These are phyloP conservation scores for Aureobasidium zeae DNA, from an alignment of 2,329 filamentous ascomycete species.

Conservation along the genomic window DNA sequence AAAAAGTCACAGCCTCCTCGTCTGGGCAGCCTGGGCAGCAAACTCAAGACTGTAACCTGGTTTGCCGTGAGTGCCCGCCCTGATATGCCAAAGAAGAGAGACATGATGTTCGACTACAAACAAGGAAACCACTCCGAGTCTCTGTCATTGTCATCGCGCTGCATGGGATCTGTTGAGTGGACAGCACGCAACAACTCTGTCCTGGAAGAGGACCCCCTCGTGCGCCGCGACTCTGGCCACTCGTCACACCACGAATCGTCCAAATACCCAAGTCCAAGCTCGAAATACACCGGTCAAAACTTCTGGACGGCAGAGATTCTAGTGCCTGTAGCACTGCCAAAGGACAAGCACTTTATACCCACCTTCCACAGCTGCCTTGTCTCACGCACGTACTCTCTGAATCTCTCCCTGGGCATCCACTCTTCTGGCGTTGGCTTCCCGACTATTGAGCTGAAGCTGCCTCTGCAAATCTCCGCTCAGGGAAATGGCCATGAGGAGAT, in stretches of 20 bases:
- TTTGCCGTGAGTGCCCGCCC: slow-evolving; percentile 45
- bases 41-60: slow-evolving; percentile 50
- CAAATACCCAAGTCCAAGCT: slow-evolving; percentile 29
- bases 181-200: slow-evolving; percentile 32
- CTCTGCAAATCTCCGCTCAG: slow-evolving; percentile 35
- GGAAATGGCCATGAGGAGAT: slow-evolving; percentile 17
- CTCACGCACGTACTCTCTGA: slow-evolving; percentile 54
- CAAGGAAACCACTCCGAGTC: slow-evolving; percentile 46
- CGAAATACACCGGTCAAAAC: slow-evolving; percentile 35
- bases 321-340: slow-evolving; percentile 54
- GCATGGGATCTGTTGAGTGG: slow-evolving; percentile 51
- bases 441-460: slow-evolving; percentile 34
- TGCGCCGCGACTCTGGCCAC: slow-evolving; percentile 34
- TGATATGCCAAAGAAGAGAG: slow-evolving; percentile 39
- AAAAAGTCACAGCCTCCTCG: slow-evolving; percentile 43
- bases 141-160: slow-evolving; percentile 45
- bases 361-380: slow-evolving; percentile 62
- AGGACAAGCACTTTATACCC: slow-evolving; percentile 53
- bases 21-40: slow-evolving; percentile 44
- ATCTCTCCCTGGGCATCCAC: slow-evolving; percentile 46
- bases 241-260: slow-evolving; percentile 25
- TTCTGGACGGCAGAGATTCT: slow-evolving; percentile 56
- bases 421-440: slow-evolving; percentile 27
- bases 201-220: slow-evolving; percentile 22
- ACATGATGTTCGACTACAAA: slow-evolving; percentile 36